Base-by-base conservation (phyloP, 768 basidiomycete species). In the Suillus lakei region DNA sequence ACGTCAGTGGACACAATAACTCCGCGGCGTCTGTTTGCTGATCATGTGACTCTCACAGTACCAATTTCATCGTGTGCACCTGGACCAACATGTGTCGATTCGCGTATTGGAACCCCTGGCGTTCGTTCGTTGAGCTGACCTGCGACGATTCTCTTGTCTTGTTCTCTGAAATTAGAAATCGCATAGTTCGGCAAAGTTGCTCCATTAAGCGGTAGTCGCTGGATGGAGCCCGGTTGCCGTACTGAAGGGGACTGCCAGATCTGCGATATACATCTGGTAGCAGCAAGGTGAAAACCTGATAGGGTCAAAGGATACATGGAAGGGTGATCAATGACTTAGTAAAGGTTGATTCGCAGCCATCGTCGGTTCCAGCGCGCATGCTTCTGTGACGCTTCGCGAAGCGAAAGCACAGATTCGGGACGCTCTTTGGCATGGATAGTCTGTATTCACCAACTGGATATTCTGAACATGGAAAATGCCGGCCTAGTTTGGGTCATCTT, bases 401-500 rank as follows among this genome's bases (percentile, higher is more conserved):
- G 36, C 16, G 23, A 23, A 58, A 36, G 36, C 15, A 23, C 23
- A 23, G 54, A 51, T 51, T 51, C 9, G 30, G 21, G 21, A n/a
- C 53, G 32, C 30, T 12, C 53, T 54, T 39, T 13, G 39, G 12
- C 39, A 38, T 38, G 38, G 9, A 13, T 32, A 21, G 50, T 50
- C 28, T 51, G 26, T 51, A 30, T 53, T 53, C 51, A 32, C 51
- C 21, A 32, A 54, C 36, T 28, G 26, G 7, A 58, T 56, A 18
- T 26, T 2, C 56, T 59, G 26, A 28, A 28, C 26, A 59, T 59
- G 39, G 58, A 30, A 59, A 59, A 41, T 41, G 39, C 58, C 18
- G 26, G 15, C 21, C 58, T 55, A 21, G 53, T 50, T 65, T 61
- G 28, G 43, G 68, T 72, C 64, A 18, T 38, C 75, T 76, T 74